A percentile compares a stretch with the other conserved stretches of the same genome.
Conservation (phyloP, 192 early-diverging fungal species). For the Diversispora epigaea region DNA sequence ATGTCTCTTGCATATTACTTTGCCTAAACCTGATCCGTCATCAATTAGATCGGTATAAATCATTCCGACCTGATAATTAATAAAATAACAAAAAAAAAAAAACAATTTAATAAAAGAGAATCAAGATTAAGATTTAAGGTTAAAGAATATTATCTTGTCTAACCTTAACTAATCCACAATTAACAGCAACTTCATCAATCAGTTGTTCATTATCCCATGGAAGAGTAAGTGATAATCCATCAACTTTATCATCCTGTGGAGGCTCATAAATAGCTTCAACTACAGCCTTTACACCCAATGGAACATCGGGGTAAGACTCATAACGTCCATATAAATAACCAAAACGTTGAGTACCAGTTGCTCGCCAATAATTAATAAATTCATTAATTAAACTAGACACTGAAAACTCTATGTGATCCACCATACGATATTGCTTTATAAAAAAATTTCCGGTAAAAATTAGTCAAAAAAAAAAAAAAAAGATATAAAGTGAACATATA, state of each 20-base stretch:
- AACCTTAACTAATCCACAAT: slow-evolving; percentile 61
- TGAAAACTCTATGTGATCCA: slow-evolving; percentile 97
- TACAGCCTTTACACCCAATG: slow-evolving; percentile 93
- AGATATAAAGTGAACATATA: no score
- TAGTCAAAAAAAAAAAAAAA: no score
- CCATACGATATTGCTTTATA: slow-evolving; percentile 80
- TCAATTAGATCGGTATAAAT: slow-evolving; percentile 92
- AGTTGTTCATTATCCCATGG: slow-evolving; percentile 59
- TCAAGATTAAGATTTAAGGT: background rate
- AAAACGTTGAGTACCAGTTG: slow-evolving; percentile 84
- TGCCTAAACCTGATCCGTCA: slow-evolving; percentile 73
- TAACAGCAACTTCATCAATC: slow-evolving; percentile 60
- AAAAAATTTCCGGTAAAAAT: background rate
- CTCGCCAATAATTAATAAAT: slow-evolving; percentile 85
- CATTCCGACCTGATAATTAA: slow-evolving; percentile 68
- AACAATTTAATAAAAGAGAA: no score
- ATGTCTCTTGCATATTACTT: slow-evolving; percentile 86
- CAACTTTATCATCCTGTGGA: slow-evolving; percentile 75
- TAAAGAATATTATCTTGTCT: background rate
- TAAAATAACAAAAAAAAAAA: background rate
- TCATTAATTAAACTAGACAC: slow-evolving; percentile 72
- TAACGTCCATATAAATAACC: slow-evolving; percentile 95
- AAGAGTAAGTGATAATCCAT: slow-evolving; percentile 64
- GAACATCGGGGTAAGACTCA: slow-evolving; percentile 86
- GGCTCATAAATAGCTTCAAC: slow-evolving; percentile 95